phyloP scores from a whole-genome alignment of 148 eudicot genomes.

The Tetragonia tetragonoides region DNA sequence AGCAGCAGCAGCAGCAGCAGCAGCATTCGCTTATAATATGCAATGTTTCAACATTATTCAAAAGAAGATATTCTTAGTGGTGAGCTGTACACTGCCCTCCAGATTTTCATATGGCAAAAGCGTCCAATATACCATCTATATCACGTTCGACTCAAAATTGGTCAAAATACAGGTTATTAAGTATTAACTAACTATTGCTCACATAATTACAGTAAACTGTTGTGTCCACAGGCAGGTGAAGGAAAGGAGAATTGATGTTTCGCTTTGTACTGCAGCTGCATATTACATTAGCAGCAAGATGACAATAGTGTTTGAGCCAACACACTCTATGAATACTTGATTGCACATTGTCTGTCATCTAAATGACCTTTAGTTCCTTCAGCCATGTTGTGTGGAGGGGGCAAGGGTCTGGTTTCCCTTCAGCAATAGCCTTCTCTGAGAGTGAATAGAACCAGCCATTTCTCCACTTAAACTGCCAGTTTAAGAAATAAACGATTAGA shows the following conservation, averaged over 20 bases:
- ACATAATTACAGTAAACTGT: background rate
- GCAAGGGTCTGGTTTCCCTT: conserved; percentile 89
- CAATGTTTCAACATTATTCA: too few relatives aligned
- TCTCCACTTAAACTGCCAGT: conserved; percentile 91
- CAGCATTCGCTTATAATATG: too few relatives aligned
- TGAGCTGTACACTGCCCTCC: too few relatives aligned
- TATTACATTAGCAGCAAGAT: background rate
- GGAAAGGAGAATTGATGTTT: background rate
- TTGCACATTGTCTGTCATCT: conserved; percentile 7
- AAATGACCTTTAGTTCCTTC: conserved; percentile 75
- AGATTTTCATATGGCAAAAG: too few relatives aligned
- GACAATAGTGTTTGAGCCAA: background rate
- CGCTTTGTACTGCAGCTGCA: background rate
- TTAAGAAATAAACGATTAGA: conserved; percentile 13
- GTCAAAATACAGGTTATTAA: too few relatives aligned
- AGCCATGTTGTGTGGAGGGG: conserved; percentile 93
- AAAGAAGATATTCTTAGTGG: too few relatives aligned
- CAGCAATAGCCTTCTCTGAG: conserved; percentile 69
- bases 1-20: too few relatives aligned
- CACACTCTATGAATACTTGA: background rate
- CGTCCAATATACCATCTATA: too few relatives aligned
- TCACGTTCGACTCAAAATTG: too few relatives aligned
- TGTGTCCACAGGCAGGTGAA: background rate
- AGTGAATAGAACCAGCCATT: conserved; percentile 98
- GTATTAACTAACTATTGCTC: background rate